Conservation (phyloP, 1,284 basidiomycete species). For the Vanrija pseudolonga region DNA sequence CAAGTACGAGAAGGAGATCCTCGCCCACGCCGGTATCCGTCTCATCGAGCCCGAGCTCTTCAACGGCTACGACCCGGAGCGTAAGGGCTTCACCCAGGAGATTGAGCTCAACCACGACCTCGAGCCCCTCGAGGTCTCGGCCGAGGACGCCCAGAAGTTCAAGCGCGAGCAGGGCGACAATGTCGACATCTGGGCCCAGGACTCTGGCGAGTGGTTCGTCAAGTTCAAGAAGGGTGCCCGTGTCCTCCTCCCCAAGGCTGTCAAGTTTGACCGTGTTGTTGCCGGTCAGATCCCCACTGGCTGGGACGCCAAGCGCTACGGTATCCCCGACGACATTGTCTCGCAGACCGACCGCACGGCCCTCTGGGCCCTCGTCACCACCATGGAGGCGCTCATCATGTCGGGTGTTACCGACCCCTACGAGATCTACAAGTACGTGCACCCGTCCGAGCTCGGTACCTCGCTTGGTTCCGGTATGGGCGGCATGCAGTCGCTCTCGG, state of each 20-base stretch:
- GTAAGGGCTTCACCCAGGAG: conserved; percentile 96
- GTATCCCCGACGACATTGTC: conserved; percentile 96
- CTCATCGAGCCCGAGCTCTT: conserved; percentile 96
- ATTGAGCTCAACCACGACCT: conserved; percentile 95
- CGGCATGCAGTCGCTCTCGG: conserved; percentile 77
- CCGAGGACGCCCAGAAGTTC: conserved; percentile 89
- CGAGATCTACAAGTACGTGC: conserved; percentile 92
- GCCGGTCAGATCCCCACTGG: conserved; percentile 96
- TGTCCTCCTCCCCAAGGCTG: conserved; percentile 88
- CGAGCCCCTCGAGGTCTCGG: conserved; percentile 89
- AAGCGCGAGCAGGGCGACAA: conserved; percentile 95
- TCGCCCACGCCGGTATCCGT: conserved; percentile 89
- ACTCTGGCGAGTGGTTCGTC: conserved; percentile 89
- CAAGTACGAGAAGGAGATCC: conserved; percentile 91
- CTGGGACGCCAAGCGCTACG: conserved; percentile 92
- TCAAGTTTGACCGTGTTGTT: conserved; percentile 90
- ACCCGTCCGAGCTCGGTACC: conserved; percentile 92
- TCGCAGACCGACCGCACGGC: conserved; percentile 85
- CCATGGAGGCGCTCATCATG: conserved; percentile 92
- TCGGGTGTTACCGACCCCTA: conserved; percentile 98
- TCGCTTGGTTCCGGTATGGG: conserved; percentile 96
- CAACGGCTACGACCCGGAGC: conserved; percentile 94
- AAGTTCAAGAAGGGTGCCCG: conserved; percentile 99
- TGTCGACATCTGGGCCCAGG: conserved; percentile 88
- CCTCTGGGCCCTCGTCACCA: conserved; percentile 92